These are phyloP conservation scores for Stemphylium lycopersici DNA, from an alignment of 2,329 filamentous ascomycete genomes.

Conservation along the genomic window DNA sequence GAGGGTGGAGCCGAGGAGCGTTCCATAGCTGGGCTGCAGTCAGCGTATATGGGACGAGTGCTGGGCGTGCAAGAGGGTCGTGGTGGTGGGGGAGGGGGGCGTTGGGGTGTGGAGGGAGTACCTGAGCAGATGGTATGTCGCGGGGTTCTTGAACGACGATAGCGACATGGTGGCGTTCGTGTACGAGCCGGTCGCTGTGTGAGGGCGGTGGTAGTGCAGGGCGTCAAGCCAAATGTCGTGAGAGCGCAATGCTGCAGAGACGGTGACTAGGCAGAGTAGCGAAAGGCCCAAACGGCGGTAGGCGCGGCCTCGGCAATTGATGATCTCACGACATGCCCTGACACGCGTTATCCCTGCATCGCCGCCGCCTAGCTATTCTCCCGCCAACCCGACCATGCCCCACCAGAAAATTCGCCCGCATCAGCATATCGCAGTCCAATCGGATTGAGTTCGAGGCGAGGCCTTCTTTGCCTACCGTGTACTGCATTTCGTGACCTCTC, in stretches of 20 bases:
- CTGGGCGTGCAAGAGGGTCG: background rate
- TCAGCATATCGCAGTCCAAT: background rate
- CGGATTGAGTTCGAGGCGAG: background rate
- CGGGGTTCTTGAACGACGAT: constrained; percentile 63
- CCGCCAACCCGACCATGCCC: background rate
- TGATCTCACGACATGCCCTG: constrained; percentile 28
- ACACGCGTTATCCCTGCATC: constrained; percentile 14
- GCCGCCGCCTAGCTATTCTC: background rate
- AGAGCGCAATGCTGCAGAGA: background rate
- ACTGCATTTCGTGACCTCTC: background rate
- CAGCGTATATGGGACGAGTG: constrained; percentile 1
- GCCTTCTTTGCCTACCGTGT: background rate
- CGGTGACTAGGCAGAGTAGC: background rate
- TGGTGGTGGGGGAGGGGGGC: constrained; percentile 1
- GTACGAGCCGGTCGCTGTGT: background rate
- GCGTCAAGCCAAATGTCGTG: background rate
- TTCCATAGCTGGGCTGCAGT: constrained; percentile 71
- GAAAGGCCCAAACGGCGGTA: background rate
- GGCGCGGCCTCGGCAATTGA: constrained; percentile 20
- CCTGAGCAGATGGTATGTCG: constrained; percentile 79
- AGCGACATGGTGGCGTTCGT: constrained; percentile 50
- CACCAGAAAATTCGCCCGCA: constrained; percentile 1
- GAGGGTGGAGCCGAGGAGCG: constrained; percentile 82
- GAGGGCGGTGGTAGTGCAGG: background rate
- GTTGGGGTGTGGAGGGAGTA: constrained; percentile 45